Evolutionary conservation across 495 filamentous ascomycete species (phyloP), one percentile per base, ranked within the genome.

Genomic region (Podospora didyma): DNA sequence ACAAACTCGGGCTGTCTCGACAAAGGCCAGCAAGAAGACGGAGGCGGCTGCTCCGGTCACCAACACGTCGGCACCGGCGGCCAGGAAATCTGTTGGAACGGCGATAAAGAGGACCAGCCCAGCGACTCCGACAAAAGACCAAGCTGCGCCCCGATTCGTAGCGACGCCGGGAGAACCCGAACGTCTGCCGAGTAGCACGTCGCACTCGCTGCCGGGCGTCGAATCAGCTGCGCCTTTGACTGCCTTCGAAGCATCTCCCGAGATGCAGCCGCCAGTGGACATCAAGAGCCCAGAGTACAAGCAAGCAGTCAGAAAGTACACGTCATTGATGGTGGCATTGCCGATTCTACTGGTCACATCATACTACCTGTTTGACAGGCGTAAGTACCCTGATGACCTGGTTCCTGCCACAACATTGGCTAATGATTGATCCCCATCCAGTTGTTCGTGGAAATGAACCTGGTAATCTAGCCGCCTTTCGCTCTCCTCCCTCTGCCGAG

Each of bases 341-440:
- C 76, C 76, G 0, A 70, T 79, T 31, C 53, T 78, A 0, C 46
- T 77, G 3, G 75, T 79, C 10, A 77, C 75, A 17, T 76, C 75
- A 2, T 78, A 72, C 53, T 69, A 58, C 39, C 56, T 79, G 10
- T 79, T 66, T 54, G 63, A 77, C 19, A 61, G 75, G 51, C 66
- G 75, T 64, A 55, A 67, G 71, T 68, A 37, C n/a, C 28, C 6
- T 16, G 12, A 3, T 50, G 11, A n/a, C 52, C 26, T 44, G 28
- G 49, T 4, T 37, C 31, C 35, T 22, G 12, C 24, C n/a, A n/a
- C n/a, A n/a, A n/a, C 51, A 22, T 16, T 22, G n/a, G 20, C n/a
- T 51, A 42, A 50, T 46, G n/a, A 47, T 14, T 35, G 23, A 20
- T n/a, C 26, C 26, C 20, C 22, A 10, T 35, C 31, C 31, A 69